Conservation (phyloP, 2,329 filamentous ascomycete genomes). For the Fusarium nanum region DNA sequence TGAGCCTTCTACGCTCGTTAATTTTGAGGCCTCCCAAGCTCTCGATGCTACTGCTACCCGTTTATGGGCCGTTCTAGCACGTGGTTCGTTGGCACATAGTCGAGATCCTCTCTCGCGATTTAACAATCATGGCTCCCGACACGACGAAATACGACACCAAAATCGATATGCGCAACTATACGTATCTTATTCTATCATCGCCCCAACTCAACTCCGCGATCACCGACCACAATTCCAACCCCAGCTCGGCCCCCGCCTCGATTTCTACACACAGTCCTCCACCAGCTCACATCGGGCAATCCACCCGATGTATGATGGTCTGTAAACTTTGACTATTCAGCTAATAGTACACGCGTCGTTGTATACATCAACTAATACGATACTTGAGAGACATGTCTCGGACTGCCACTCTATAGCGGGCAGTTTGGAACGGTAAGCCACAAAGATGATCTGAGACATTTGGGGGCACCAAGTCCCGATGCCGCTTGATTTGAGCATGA, state of each 20-base stretch:
- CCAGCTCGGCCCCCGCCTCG: constrained; percentile 22
- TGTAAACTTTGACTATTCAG: background rate
- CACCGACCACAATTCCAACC: constrained; percentile 15
- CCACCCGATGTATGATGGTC: background rate
- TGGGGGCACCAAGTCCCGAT: background rate
- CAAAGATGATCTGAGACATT: constrained; percentile 28
- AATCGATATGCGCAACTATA: background rate
- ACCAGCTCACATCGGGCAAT: background rate
- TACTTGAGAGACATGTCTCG: background rate
- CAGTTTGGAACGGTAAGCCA: background rate
- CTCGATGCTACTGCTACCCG: constrained; percentile 1
- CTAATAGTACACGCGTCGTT: background rate
- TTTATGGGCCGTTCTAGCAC: constrained; percentile 3
- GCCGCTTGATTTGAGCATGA: constrained; percentile 9
- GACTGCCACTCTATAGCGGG: background rate
- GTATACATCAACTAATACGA: background rate
- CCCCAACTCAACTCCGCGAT: constrained; percentile 33
- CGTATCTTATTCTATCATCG: constrained; percentile 12
- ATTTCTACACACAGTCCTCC: constrained; percentile 5
- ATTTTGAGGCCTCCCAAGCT: constrained; percentile 3
- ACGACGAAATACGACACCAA: background rate
- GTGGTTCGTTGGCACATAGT: background rate
- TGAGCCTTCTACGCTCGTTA: constrained; percentile 7
- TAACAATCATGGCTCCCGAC: constrained; percentile 10
- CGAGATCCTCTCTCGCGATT: background rate